phyloP scores from a whole-genome alignment of 768 basidiomycete genomes.

The Cubamyces lactineus region DNA sequence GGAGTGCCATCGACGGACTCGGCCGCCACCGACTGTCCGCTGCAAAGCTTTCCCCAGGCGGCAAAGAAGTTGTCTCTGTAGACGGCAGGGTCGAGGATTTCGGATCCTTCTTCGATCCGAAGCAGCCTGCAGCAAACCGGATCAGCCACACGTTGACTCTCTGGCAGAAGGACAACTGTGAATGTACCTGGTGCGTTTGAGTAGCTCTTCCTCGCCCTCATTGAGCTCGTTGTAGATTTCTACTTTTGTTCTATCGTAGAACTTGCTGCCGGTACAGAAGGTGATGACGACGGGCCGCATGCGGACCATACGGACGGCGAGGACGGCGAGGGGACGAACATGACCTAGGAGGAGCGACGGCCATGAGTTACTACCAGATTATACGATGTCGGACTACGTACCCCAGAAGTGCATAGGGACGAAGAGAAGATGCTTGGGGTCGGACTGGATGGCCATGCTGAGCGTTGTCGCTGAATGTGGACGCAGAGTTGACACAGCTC shows the following conservation, averaged over 20 bases:
- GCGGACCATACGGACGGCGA: slow-evolving; percentile 12
- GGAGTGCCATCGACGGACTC: not conserved
- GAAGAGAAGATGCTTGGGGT: slow-evolving; percentile 2
- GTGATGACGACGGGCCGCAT: slow-evolving; percentile 13
- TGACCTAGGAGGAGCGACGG: slow-evolving; percentile 6
- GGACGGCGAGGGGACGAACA: slow-evolving; percentile 10
- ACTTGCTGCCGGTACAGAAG: slow-evolving; percentile 7
- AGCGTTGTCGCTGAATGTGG: too few relatives aligned
- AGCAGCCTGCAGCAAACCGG: not conserved
- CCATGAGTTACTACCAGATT: not conserved
- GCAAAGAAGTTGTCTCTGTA: not conserved
- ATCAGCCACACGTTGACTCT: not conserved
- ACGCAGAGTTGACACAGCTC: not conserved
- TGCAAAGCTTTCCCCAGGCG: not conserved
- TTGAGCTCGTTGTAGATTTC: slow-evolving; percentile 9
- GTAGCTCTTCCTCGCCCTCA: not conserved
- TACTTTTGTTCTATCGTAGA: slow-evolving; percentile 8
- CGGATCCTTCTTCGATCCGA: not conserved
- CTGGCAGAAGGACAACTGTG: not conserved
- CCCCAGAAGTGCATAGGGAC: slow-evolving; percentile 6
- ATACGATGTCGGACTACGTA: too few relatives aligned
- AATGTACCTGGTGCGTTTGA: not conserved
- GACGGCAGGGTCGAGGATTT: not conserved
- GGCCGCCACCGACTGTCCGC: not conserved
- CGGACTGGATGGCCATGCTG: not conserved